phyloP scores from a whole-genome alignment of 2,329 filamentous ascomycete genomes.

The Colletotrichum kahawae region DNA sequence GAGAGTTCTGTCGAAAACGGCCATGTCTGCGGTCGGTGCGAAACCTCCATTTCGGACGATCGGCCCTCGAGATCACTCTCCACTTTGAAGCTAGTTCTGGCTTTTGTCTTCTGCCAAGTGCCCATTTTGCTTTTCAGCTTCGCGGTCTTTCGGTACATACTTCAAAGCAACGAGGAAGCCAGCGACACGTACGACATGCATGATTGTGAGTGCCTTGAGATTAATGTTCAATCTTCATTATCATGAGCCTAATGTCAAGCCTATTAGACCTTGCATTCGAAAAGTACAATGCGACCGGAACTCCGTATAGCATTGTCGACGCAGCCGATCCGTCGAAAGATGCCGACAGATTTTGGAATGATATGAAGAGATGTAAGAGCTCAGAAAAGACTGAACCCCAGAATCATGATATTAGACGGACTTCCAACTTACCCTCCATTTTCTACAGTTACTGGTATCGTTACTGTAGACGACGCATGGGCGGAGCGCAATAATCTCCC shows the following conservation, averaged over 20 bases:
- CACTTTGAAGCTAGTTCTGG: neutral
- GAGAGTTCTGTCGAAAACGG: neutral
- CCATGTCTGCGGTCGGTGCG: neutral
- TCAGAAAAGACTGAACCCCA: neutral
- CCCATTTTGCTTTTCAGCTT: neutral
- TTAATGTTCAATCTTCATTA: too few relatives aligned
- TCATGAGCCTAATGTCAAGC: neutral
- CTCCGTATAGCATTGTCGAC: neutral
- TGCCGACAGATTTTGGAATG: neutral
- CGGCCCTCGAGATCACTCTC: neutral
- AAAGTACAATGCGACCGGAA: neutral
- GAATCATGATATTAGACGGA: too few relatives aligned
- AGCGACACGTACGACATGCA: neutral
- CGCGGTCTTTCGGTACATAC: neutral
- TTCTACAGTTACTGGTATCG: neutral
- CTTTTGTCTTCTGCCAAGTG: neutral
- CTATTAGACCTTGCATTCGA: neutral
- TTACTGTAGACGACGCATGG: neutral
- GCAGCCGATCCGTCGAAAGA: neutral
- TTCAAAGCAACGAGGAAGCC: neutral
- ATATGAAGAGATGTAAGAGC: neutral
- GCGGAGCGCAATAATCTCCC: neutral
- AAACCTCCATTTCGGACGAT: neutral
- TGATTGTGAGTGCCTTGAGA: neutral
- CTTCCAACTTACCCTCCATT: neutral